Evolutionary conservation across 1,139 yeast genomes (phyloP).

Genomic region (Maudiozyma humilis): DNA sequence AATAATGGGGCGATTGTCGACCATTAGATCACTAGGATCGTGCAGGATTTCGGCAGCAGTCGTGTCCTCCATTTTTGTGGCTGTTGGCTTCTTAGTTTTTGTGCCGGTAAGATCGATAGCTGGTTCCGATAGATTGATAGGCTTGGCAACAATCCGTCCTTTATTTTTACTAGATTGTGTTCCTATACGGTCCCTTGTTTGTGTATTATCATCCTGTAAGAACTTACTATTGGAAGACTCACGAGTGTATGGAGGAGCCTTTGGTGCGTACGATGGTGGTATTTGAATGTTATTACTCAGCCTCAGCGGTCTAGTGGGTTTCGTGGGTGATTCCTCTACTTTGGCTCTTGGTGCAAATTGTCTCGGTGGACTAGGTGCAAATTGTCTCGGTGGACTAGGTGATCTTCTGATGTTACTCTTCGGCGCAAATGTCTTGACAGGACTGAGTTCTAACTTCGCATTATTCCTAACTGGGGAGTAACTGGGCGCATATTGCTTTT

Average conservation of each 20-base stretch:
- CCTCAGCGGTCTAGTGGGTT: conserved; percentile 9
- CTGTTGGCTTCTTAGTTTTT: background rate
- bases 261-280: background rate
- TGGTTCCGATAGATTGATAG: conserved; percentile 5
- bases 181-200: background rate
- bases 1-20: conserved; percentile 29
- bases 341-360: conserved; percentile 3
- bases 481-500: conserved; percentile 9
- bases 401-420: conserved; percentile 5
- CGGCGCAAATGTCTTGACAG: conserved; percentile 8
- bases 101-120: conserved; percentile 2
- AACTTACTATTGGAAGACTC: background rate
- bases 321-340: conserved; percentile 10
- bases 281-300: conserved; percentile 5
- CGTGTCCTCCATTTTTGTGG: conserved; percentile 13
- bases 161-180: background rate
- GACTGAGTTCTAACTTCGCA: conserved; percentile 4
- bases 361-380: conserved; percentile 9
- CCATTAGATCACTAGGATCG: conserved; percentile 22
- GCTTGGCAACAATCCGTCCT: conserved; percentile 3
- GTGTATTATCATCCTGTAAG: background rate
- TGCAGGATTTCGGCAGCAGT: conserved; percentile 31
- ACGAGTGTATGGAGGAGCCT: background rate
- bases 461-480: conserved; percentile 3
- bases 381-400: conserved; percentile 9